Evolutionary conservation across 2,329 filamentous ascomycete genomes (phyloP).

Genomic region (Venturia asperata): DNA sequence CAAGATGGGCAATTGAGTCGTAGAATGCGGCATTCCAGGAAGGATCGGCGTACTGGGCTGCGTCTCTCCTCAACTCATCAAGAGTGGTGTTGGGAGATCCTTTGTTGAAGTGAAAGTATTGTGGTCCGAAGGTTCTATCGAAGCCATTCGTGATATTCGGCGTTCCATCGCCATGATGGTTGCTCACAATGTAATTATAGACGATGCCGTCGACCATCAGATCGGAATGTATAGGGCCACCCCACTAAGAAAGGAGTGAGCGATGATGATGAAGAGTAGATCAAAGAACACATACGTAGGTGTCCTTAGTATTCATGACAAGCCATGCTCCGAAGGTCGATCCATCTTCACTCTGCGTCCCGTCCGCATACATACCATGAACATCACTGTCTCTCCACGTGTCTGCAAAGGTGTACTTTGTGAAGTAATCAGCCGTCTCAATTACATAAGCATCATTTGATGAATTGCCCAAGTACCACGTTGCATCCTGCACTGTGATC

Average conservation of each 20-base stretch:
- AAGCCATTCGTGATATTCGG: slow-evolving; percentile 60
- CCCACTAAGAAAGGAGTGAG: slow-evolving; percentile 33
- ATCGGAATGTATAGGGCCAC: slow-evolving; percentile 56
- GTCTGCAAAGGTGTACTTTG: slow-evolving; percentile 58
- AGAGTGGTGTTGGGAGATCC: slow-evolving; percentile 42
- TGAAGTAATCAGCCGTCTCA: slow-evolving; percentile 55
- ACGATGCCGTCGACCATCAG: slow-evolving; percentile 58
- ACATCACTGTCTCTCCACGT: slow-evolving; percentile 52
- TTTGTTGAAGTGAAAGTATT: slow-evolving; percentile 58
- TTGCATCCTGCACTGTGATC: slow-evolving; percentile 55
- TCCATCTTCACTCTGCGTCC: neutral
- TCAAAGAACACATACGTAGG: slow-evolving; percentile 34
- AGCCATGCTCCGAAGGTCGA: slow-evolving; percentile 10
- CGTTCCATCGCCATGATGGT: slow-evolving; percentile 56
- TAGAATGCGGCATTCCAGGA: slow-evolving; percentile 56
- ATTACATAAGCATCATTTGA: slow-evolving; percentile 50
- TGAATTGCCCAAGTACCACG: slow-evolving; percentile 53
- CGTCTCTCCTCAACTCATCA: slow-evolving; percentile 47
- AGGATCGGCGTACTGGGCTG: slow-evolving; percentile 44
- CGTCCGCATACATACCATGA: slow-evolving; percentile 42
- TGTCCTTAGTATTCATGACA: slow-evolving; percentile 31
- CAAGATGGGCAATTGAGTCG: slow-evolving; percentile 52
- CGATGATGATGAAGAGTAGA: neutral
- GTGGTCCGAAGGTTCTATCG: slow-evolving; percentile 58
- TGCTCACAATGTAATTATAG: slow-evolving; percentile 56